These are phyloP conservation scores for Pseudocercospora crystallina DNA, from an alignment of 2,329 filamentous ascomycete species.

Conservation along the genomic window DNA sequence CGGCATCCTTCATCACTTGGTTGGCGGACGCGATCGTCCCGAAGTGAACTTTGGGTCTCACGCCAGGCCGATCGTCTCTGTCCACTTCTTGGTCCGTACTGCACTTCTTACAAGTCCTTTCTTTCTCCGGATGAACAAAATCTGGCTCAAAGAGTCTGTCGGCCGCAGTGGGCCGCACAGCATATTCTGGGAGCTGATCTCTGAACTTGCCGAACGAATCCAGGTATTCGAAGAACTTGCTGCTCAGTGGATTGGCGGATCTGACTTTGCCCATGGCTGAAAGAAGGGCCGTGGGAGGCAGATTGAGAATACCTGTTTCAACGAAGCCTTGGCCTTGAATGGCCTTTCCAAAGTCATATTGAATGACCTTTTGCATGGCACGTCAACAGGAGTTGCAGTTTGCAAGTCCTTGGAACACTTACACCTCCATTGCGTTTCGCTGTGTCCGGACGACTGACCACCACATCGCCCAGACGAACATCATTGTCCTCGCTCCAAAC, in stretches of 20 bases:
- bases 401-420: too few relatives aligned
- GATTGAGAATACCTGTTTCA: background rate
- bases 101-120: background rate
- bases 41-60: constrained; percentile 19
- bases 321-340: background rate
- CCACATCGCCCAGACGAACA: constrained; percentile 32
- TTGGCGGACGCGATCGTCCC: constrained; percentile 29
- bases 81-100: background rate
- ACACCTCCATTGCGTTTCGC: constrained; percentile 18
- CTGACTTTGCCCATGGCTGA: background rate
- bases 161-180: background rate
- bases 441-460: constrained; percentile 26
- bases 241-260: background rate
- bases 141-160: background rate
- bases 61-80: background rate
- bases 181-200: background rate
- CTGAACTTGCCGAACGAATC: background rate
- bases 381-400: background rate
- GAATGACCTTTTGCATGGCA: constrained; percentile 11
- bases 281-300: background rate
- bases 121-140: background rate
- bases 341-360: constrained; percentile 3
- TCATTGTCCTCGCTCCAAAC: constrained; percentile 23
- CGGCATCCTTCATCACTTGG: constrained; percentile 20
- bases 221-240: background rate